These are phyloP conservation scores for Fomes fomentarius DNA, from an alignment of 1,284 basidiomycete species.

Conservation along the genomic window DNA sequence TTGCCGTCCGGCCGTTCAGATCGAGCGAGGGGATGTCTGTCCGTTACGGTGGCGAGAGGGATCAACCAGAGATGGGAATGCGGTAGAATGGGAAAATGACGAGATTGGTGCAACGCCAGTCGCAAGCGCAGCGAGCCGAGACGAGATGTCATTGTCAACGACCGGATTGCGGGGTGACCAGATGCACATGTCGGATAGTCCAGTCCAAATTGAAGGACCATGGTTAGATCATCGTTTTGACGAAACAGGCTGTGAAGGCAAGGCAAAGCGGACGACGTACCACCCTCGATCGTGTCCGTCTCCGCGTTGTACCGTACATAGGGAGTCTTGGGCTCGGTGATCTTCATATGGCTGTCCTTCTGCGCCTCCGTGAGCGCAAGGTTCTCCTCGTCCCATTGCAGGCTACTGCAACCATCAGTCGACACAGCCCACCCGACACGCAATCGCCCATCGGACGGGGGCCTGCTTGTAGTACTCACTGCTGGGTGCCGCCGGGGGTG, in stretches of 20 bases:
- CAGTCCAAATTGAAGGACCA: too few species aligned
- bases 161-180: too few species aligned
- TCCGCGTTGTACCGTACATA: slow-evolving; percentile 90
- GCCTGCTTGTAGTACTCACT: slow-evolving; percentile 44
- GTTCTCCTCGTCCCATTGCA: slow-evolving; percentile 94
- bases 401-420: slow-evolving; percentile 35
- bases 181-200: too few species aligned
- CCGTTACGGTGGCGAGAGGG: too few species aligned
- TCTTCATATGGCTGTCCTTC: slow-evolving; percentile 96
- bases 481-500: slow-evolving; percentile 42
- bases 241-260: not conserved
- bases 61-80: too few species aligned
- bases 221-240: not conserved
- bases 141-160: too few species aligned
- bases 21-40: slow-evolving; percentile 76
- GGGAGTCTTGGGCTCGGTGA: slow-evolving; percentile 96
- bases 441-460: not conserved
- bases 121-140: too few species aligned
- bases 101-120: not conserved
- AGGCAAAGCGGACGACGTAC: slow-evolving; percentile 45
- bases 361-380: slow-evolving; percentile 87
- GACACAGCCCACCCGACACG: not conserved
- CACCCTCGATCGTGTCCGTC: slow-evolving; percentile 80
- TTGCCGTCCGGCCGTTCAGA: slow-evolving; percentile 40
- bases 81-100: not conserved